phyloP scores from a whole-genome alignment of 2,329 filamentous ascomycete species.

The Alternaria dauci region DNA sequence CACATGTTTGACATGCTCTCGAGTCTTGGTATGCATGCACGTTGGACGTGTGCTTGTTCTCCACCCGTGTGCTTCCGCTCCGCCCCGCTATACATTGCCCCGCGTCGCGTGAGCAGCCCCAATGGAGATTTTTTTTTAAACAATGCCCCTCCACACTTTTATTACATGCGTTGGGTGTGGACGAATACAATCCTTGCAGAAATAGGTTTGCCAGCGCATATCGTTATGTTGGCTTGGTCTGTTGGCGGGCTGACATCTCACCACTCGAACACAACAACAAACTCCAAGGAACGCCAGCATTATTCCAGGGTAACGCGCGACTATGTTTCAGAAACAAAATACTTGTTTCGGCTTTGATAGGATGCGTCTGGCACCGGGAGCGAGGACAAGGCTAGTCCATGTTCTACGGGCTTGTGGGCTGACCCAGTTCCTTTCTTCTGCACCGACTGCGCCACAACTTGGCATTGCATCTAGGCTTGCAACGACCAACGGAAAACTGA shows the following conservation, averaged over 20 bases:
- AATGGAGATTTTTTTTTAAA: background rate
- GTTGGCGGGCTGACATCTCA: slow-evolving; percentile 1
- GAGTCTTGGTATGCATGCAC: slow-evolving; percentile 4
- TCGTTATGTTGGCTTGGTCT: background rate
- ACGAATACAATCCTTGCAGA: background rate
- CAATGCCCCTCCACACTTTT: background rate
- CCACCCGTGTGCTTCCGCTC: slow-evolving; percentile 7
- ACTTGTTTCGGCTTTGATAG: slow-evolving; percentile 1
- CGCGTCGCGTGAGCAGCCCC: slow-evolving; percentile 9
- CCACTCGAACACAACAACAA: background rate
- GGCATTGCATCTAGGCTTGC: background rate
- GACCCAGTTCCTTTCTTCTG: background rate
- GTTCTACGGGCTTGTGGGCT: background rate
- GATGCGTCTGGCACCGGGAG: background rate
- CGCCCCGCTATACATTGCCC: slow-evolving; percentile 6
- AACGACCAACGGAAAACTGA: background rate
- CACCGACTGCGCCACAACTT: slow-evolving; percentile 8
- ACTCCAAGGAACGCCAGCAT: background rate
- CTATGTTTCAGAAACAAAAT: slow-evolving; percentile 1
- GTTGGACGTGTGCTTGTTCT: slow-evolving; percentile 1
- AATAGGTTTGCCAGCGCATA: background rate
- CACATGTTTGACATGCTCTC: background rate
- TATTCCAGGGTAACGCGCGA: background rate
- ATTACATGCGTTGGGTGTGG: background rate
- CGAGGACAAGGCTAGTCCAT: background rate